phyloP scores from a whole-genome alignment of 1,139 yeast species.

The Tardiomyces depauwii region DNA sequence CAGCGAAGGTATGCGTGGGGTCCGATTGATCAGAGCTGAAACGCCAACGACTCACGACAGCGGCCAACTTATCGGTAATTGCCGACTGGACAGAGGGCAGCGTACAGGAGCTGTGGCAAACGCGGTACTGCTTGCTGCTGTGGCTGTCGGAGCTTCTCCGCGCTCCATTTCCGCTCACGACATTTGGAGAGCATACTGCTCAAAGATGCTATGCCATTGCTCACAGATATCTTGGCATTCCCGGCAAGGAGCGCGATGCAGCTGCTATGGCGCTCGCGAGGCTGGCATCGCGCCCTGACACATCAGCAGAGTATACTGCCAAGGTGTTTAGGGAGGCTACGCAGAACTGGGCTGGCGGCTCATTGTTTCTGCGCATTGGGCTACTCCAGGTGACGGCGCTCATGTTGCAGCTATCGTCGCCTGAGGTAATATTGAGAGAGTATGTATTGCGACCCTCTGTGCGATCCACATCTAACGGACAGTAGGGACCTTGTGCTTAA shows the following conservation, averaged over 20 bases:
- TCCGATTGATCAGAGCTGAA: too few species aligned
- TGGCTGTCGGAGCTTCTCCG: slow-evolving; percentile 65
- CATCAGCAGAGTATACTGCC: slow-evolving; percentile 10
- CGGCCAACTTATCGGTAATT: background rate
- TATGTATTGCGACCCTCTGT: slow-evolving; percentile 2
- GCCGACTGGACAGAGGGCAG: slow-evolving; percentile 10
- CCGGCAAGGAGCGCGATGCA: slow-evolving; percentile 41
- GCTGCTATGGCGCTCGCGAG: slow-evolving; percentile 33
- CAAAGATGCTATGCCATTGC: slow-evolving; percentile 29
- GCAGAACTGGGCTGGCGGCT: background rate
- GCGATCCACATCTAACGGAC: background rate
- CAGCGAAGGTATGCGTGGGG: slow-evolving; percentile 42
- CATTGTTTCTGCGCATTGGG: slow-evolving; percentile 14
- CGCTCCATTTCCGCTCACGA: slow-evolving; percentile 55
- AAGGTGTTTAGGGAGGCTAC: slow-evolving; percentile 9
- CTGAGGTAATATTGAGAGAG: slow-evolving; percentile 5
- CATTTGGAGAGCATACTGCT: slow-evolving; percentile 30
- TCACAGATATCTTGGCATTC: slow-evolving; percentile 24
- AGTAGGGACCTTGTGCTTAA: background rate
- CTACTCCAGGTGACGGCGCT: slow-evolving; percentile 14
- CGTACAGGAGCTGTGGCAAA: slow-evolving; percentile 36
- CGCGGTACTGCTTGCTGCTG: slow-evolving; percentile 45
- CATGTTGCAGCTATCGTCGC: slow-evolving; percentile 5
- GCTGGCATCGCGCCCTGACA: slow-evolving; percentile 31
- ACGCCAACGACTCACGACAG: background rate